phyloP scores from a whole-genome alignment of 192 early-diverging fungal species.

The Rhizoclosmatium sp. region DNA sequence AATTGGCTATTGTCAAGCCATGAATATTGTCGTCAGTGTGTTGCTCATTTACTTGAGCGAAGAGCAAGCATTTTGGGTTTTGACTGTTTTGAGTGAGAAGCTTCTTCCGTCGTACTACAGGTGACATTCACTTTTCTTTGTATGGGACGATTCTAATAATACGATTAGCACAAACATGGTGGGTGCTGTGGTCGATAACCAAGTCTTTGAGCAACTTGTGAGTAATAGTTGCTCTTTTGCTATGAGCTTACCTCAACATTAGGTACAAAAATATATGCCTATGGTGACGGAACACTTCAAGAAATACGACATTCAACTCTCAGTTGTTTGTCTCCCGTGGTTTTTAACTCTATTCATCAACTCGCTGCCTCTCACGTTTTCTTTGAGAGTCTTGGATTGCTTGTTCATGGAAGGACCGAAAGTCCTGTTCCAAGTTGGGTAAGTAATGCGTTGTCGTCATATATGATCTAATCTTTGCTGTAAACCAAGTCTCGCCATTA shows the following conservation, averaged over 20 bases:
- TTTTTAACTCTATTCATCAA: conserved; percentile 97
- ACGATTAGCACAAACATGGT: conserved; percentile 93
- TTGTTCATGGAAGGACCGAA: conserved; percentile 98
- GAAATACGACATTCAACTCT: conserved; percentile 91
- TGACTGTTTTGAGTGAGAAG: conserved; percentile 88
- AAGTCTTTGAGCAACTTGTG: conserved; percentile 89
- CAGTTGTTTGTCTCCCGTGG: conserved; percentile 97
- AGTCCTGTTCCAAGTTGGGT: conserved; percentile 92
- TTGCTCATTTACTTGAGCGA: conserved; percentile 94
- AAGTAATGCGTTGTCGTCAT: conserved; percentile 35
- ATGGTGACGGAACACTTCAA: conserved; percentile 84
- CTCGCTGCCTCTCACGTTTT: conserved; percentile 90
- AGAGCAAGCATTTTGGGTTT: conserved; percentile 97
- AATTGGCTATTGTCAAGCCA: conserved; percentile 99
- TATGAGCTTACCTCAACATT: not conserved
- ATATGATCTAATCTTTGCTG: conserved; percentile 17
- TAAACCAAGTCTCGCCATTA: conserved; percentile 72
- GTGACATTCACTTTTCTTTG: conserved; percentile 24
- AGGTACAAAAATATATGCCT: conserved; percentile 89
- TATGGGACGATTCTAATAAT: not conserved
- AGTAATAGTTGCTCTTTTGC: conserved; percentile 1
- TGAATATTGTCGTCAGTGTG: conserved; percentile 98
- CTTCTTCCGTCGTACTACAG: conserved; percentile 95
- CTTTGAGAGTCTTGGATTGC: conserved; percentile 91
- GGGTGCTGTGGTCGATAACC: conserved; percentile 93